These are phyloP conservation scores for Stentor roeselii DNA, from an alignment of 73 alveolate genomes.

Conservation along the genomic window DNA sequence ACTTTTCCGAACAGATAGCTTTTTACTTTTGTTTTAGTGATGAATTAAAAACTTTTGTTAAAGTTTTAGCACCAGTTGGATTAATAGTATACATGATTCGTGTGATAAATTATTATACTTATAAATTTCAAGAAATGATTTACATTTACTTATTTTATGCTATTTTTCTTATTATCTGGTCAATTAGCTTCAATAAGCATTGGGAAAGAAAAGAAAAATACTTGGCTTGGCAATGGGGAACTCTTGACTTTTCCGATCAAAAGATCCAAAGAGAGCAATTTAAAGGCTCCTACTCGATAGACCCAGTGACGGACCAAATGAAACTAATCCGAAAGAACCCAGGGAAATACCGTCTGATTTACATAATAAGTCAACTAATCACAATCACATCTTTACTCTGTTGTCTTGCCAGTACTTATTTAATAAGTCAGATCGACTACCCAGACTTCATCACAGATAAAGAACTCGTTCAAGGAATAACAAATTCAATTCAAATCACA, in stretches of 20 bases:
- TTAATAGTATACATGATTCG: no score
- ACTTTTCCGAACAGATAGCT: conserved; percentile 68
- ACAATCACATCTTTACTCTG: no score
- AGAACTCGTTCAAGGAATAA: no score
- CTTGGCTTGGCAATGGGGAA: conserved; percentile 29
- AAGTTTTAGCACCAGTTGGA: neutral
- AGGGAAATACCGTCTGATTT: no score
- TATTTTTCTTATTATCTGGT: neutral
- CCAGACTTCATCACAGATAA: no score
- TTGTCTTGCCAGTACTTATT: no score
- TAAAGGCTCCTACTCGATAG: conserved; percentile 4
- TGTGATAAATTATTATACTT: no score
- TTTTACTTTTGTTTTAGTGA: conserved; percentile 56
- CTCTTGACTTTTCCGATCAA: neutral
- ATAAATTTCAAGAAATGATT: neutral
- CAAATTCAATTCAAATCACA: neutral
- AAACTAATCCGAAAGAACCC: no score
- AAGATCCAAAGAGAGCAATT: neutral
- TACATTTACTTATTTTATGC: conserved; percentile 3
- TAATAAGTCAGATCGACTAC: no score
- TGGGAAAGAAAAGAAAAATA: conserved; percentile 14
- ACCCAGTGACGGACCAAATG: conserved; percentile 7
- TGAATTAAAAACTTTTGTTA: neutral
- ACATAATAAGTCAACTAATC: no score
- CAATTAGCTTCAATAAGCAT: neutral